Evolutionary conservation across 495 filamentous ascomycete species (phyloP), one percentile per base, ranked within the genome.

Genomic region (Penicillium simplicissimum): DNA sequence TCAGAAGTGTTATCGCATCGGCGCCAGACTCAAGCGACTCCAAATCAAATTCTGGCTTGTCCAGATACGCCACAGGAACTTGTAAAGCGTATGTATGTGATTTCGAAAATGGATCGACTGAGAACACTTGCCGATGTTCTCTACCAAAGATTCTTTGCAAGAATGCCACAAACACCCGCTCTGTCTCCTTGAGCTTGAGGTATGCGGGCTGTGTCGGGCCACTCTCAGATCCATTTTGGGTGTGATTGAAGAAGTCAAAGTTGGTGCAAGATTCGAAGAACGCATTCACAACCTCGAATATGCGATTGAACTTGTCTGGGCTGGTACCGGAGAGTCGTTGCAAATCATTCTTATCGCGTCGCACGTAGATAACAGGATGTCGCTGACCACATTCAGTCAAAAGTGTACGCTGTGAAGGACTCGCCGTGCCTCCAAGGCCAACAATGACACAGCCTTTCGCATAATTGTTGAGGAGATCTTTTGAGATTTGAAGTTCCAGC

Each of bases 191-290:
- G 76, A 63, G 76, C 79, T 68, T 71, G 21, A 73, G 59, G 21
- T 65, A 61, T 4, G 51, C 40, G 11, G 62, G 53, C 14, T 43
- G 34, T n/a, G 42, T 17, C n/a, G 45, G 61, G 15, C 52, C 52
- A 15, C 31, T 37, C 36, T 36, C 25, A 47, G 52, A 36, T 43
- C 54, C 36, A 0, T 38, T 45, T 38, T 71, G 68, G 1, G 67
- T 68, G 42, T 87, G 69, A 63, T 92, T 92, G 76, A 85, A 90
- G 60, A 87, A 90, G 67, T 90, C 88, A 43, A 87, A 81, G 61
- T 89, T 91, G 23, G 88, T 86, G 70, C 86, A 89, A 15, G 68
- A 65, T 53, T 77, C 73, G 66, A 69, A 86, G 64, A 74, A 85
- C 67, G 57, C 62, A 69, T 67, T 81, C 64, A 72, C 82, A 52